Conservation (phyloP, 1,139 yeast genomes). For the Blastobotrys petasosporus region DNA sequence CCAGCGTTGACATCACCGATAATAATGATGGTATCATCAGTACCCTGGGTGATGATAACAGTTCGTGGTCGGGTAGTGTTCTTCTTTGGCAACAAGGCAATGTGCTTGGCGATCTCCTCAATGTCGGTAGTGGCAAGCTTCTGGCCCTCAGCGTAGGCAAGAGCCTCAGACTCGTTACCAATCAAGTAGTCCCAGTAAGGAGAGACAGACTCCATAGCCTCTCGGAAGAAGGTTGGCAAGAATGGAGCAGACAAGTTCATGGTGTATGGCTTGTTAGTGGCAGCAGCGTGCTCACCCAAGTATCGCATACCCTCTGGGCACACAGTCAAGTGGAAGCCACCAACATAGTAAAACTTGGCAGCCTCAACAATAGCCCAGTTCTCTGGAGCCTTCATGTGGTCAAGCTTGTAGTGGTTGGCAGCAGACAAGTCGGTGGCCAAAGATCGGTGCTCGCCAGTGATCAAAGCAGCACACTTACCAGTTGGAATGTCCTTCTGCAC, state of each 20-base stretch:
- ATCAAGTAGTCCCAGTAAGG: constrained; percentile 89
- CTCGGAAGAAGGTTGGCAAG: constrained; percentile 93
- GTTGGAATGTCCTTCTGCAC: constrained; percentile 70
- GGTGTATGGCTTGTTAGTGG: constrained; percentile 71
- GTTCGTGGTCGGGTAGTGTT: constrained; percentile 69
- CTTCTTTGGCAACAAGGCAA: constrained; percentile 74
- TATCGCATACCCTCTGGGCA: constrained; percentile 89
- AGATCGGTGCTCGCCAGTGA: constrained; percentile 83
- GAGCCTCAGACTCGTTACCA: constrained; percentile 97
- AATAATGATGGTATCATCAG: constrained; percentile 79
- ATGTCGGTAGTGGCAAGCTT: constrained; percentile 56
- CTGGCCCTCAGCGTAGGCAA: constrained; percentile 85
- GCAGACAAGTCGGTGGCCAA: constrained; percentile 95
- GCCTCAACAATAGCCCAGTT: constrained; percentile 83
- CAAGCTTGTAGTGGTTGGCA: constrained; percentile 91
- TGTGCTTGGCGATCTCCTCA: constrained; percentile 69
- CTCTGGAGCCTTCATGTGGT: constrained; percentile 81
- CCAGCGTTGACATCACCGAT: constrained; percentile 38
- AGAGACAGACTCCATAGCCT: constrained; percentile 69
- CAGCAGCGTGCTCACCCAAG: constrained; percentile 88
- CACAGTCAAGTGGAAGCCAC: constrained; percentile 97
- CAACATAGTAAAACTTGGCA: constrained; percentile 82
- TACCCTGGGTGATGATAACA: constrained; percentile 88
- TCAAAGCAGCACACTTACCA: constrained; percentile 97
- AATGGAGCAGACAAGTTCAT: constrained; percentile 95